Percentiles rank a stretch among this genome's conserved stretches.
These are phyloP conservation scores for Candida glucosophila DNA, from an alignment of 1,139 yeast genomes.

Conservation along the genomic window DNA sequence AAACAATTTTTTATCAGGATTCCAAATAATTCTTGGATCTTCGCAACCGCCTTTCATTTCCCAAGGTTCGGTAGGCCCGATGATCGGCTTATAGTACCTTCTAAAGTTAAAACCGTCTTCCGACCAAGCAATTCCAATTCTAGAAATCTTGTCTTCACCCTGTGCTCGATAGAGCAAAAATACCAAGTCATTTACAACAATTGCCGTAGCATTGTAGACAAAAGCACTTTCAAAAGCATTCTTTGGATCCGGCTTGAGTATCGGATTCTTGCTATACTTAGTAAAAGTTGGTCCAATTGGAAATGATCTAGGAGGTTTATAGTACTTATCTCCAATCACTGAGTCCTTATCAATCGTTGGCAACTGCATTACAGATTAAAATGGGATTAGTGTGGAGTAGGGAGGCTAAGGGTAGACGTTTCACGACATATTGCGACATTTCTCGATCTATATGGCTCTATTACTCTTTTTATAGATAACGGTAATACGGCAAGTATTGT, in stretches of 20 bases:
- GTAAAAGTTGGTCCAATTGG: constrained; percentile 35
- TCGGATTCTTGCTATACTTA: constrained; percentile 29
- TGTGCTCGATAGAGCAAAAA: constrained; percentile 35
- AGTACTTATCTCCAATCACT: constrained; percentile 23
- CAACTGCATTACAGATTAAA: no score
- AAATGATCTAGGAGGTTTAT: constrained; percentile 26
- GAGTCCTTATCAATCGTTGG: constrained; percentile 22
- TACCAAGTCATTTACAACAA: constrained; percentile 31
- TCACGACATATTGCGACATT: no score
- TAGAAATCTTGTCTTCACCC: constrained; percentile 23
- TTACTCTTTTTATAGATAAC: no score
- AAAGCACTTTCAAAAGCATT: constrained; percentile 33
- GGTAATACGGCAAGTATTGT: no score
- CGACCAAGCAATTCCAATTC: constrained; percentile 37
- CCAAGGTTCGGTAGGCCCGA: constrained; percentile 32
- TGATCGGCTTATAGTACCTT: constrained; percentile 24
- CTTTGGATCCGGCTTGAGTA: constrained; percentile 30
- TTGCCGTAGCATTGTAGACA: constrained; percentile 38
- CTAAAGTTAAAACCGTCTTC: constrained; percentile 28
- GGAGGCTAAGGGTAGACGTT: no score
- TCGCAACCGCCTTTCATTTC: constrained; percentile 38
- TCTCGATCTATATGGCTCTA: no score
- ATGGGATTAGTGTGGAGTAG: no score
- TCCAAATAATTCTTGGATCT: constrained; percentile 36
- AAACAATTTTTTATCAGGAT: constrained; percentile 26